A percentile compares a stretch with the other conserved stretches of the same genome.
Conservation (phyloP, 805 yeast genomes). For the Spathaspora passalidarum region DNA sequence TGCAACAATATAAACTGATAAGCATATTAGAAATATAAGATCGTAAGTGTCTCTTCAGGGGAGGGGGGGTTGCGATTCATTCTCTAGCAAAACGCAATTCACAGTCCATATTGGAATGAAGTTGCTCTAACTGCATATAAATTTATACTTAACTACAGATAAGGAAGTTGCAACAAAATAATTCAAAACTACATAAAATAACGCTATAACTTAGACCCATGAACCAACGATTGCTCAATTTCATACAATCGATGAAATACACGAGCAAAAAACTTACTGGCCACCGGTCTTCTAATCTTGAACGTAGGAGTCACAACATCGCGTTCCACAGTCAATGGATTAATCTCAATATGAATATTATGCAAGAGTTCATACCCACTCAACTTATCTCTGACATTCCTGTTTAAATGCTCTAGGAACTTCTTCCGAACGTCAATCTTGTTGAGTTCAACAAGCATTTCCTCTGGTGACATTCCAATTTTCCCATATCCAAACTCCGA, state of each 20-base stretch:
- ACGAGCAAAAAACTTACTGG: conserved; percentile 17
- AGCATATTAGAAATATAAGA: too few relatives aligned
- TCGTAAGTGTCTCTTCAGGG: too few relatives aligned
- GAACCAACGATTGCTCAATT: conserved; percentile 28
- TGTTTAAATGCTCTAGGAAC: conserved; percentile 23
- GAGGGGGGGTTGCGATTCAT: too few relatives aligned
- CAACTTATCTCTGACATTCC: conserved; percentile 15
- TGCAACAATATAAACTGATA: too few relatives aligned
- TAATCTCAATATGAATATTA: conserved; percentile 23
- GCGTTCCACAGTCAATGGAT: conserved; percentile 47
- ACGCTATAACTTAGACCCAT: conserved; percentile 1
- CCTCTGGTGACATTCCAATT: conserved; percentile 9
- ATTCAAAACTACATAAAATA: too few relatives aligned
- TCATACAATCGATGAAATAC: conserved; percentile 13
- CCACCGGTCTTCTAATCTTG: conserved; percentile 38
- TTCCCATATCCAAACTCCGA: conserved; percentile 13
- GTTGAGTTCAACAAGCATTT: conserved; percentile 13
- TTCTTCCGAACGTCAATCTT: conserved; percentile 14
- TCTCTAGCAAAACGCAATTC: too few relatives aligned
- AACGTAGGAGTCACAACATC: conserved; percentile 65
- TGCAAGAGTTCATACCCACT: conserved; percentile 32
- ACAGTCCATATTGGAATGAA: too few relatives aligned
- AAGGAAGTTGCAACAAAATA: too few relatives aligned
- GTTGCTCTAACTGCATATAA: too few relatives aligned
- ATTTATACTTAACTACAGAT: too few relatives aligned